Evolutionary conservation across 257 asterid species (phyloP).

Genomic region (Solanum chiquidenum): DNA sequence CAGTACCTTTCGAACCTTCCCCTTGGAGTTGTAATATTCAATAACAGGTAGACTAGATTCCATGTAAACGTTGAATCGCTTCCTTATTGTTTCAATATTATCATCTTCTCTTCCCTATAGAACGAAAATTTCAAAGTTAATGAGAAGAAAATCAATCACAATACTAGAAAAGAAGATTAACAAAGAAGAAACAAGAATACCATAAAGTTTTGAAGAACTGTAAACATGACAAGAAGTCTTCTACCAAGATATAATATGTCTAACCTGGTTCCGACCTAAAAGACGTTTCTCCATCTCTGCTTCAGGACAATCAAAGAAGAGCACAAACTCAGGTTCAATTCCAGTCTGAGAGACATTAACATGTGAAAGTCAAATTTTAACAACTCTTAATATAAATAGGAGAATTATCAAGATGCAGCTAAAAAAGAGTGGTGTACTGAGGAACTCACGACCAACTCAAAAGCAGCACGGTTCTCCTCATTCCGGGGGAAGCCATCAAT

Average conservation of each 20-base stretch:
- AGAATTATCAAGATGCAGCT: neutral
- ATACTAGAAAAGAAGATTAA: neutral
- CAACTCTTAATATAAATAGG: neutral
- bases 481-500: conserved; percentile 95
- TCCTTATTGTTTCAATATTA: conserved; percentile 40
- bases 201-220: neutral
- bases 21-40: conserved; percentile 47
- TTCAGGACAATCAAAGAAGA: conserved; percentile 33
- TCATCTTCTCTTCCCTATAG: conserved; percentile 47
- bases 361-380: neutral
- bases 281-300: conserved; percentile 46
- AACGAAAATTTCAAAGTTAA: neutral
- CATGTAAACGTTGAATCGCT: conserved; percentile 37
- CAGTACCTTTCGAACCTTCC: conserved; percentile 75
- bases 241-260: neutral
- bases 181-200: neutral
- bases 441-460: conserved; percentile 65
- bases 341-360: conserved; percentile 43
- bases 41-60: conserved; percentile 45
- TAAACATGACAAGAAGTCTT: neutral
- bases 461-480: conserved; percentile 88
- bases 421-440: neutral
- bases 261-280: conserved; percentile 26
- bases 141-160: neutral
- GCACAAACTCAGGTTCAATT: conserved; percentile 63